Conservation (phyloP, 2,329 filamentous ascomycete species). For the Curvularia lunata region DNA sequence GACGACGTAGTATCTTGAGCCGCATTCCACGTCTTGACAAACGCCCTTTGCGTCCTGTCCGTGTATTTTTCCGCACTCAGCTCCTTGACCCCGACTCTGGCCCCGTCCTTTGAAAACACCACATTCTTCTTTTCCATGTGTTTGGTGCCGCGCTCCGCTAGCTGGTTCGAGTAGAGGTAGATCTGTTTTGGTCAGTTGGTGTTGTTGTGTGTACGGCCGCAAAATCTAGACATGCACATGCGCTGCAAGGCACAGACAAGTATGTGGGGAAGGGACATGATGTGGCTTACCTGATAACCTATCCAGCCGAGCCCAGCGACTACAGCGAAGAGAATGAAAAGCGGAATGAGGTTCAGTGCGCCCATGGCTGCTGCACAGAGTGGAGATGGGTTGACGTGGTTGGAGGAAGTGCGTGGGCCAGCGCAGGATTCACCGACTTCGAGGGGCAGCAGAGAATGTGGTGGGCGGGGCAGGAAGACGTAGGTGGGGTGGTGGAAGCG, state of each 20-base stretch:
- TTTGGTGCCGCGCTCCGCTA: constrained; percentile 68
- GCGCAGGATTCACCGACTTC: neutral
- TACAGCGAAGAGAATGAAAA: constrained; percentile 67
- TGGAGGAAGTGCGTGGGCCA: neutral
- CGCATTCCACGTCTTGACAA: constrained; percentile 59
- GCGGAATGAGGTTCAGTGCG: constrained; percentile 65
- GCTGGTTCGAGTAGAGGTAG: constrained; percentile 70
- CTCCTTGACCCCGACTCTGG: constrained; percentile 74
- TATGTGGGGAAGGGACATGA: too few species aligned
- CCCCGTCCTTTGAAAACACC: constrained; percentile 75
- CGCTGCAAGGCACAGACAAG: too few species aligned
- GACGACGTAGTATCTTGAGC: constrained; percentile 28
- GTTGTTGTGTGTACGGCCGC: too few species aligned
- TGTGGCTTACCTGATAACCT: constrained; percentile 64
- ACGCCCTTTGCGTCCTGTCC: constrained; percentile 70
- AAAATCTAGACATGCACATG: too few species aligned
- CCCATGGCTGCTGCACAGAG: constrained; percentile 35
- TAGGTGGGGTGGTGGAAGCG: neutral
- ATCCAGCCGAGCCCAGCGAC: constrained; percentile 67
- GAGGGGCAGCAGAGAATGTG: neutral
- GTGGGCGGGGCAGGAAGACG: neutral
- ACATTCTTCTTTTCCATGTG: constrained; percentile 79
- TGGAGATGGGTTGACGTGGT: constrained; percentile 12
- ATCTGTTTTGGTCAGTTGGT: constrained; percentile 50
- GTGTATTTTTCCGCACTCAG: constrained; percentile 73